Percentiles rank a stretch among this genome's conserved stretches.
These are phyloP conservation scores for Quercus cerris DNA, from an alignment of 306 rosid genomes.

Conservation along the genomic window DNA sequence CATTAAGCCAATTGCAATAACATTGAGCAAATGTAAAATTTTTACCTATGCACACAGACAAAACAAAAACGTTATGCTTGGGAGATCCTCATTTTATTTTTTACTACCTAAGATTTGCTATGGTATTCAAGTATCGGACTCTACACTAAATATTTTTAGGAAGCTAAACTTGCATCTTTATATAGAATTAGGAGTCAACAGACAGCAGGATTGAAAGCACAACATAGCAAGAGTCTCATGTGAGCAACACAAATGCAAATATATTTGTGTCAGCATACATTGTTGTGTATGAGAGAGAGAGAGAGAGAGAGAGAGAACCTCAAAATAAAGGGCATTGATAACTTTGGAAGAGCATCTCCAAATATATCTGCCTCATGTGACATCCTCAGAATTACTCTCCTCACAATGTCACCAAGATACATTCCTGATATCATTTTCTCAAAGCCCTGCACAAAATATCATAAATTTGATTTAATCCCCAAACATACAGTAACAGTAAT, in stretches of 20 bases:
- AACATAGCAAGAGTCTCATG: neutral
- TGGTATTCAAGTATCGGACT: neutral
- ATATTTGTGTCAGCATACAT: too few relatives aligned
- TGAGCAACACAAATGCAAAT: neutral
- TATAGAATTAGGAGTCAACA: neutral
- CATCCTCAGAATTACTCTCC: constrained; percentile 85
- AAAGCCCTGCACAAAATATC: constrained; percentile 64
- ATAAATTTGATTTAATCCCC: constrained; percentile 17
- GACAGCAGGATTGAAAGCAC: neutral
- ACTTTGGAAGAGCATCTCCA: constrained; percentile 62
- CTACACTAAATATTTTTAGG: neutral
- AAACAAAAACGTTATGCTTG: neutral
- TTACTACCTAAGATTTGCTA: neutral
- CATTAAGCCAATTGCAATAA: neutral
- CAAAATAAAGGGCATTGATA: constrained; percentile 59
- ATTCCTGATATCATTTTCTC: constrained; percentile 96
- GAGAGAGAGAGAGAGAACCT: constrained; percentile 45
- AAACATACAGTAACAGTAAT: constrained; percentile 7
- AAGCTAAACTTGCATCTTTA: neutral
- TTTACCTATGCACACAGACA: neutral
- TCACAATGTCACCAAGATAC: constrained; percentile 92
- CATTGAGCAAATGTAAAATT: neutral
- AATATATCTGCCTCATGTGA: constrained; percentile 64
- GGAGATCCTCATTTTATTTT: neutral
- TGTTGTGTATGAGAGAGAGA: neutral